Evolutionary conservation across 192 early-diverging fungal species (phyloP).

Genomic region (Jimgerdemannia flammicorona): DNA sequence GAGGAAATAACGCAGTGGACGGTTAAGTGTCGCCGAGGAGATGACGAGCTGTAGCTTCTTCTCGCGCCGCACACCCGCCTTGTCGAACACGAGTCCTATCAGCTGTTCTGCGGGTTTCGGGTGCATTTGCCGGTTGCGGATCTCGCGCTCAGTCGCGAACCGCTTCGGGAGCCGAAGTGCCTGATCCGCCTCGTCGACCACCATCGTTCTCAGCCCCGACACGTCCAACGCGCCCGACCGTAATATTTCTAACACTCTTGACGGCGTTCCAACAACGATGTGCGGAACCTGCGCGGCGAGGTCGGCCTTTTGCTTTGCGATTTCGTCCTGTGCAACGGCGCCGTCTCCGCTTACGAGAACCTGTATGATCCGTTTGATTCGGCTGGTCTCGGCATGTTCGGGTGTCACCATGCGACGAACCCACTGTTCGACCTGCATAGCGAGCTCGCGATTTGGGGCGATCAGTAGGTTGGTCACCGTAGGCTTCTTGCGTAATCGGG

Average conservation of each 20-base stretch:
- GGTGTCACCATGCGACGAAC: constrained; percentile 25
- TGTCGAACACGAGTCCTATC: constrained; percentile 25
- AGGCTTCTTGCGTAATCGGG: constrained; percentile 1
- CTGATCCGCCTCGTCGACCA: constrained; percentile 54
- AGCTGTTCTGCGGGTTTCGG: constrained; percentile 44
- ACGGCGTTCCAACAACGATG: constrained; percentile 39
- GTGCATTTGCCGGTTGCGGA: constrained; percentile 28
- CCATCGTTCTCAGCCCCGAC: constrained; percentile 27
- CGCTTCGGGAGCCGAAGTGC: constrained; percentile 46
- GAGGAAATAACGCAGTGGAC: constrained; percentile 52
- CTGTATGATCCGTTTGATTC: not conserved
- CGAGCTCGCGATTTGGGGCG: not conserved
- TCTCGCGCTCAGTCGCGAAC: constrained; percentile 37
- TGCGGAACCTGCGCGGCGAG: constrained; percentile 20
- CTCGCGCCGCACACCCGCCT: constrained; percentile 10
- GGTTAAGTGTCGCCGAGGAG: constrained; percentile 72
- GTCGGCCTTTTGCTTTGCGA: constrained; percentile 2
- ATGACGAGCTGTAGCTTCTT: constrained; percentile 46
- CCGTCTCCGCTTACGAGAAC: not conserved
- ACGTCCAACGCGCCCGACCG: constrained; percentile 25
- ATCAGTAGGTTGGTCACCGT: not conserved
- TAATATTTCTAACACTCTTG: constrained; percentile 25
- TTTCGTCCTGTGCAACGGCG: not conserved
- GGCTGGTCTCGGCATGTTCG: not conserved
- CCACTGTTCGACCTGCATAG: constrained; percentile 40